Conservation (phyloP, 495 filamentous ascomycete species). For the Haplographium delicatum region DNA sequence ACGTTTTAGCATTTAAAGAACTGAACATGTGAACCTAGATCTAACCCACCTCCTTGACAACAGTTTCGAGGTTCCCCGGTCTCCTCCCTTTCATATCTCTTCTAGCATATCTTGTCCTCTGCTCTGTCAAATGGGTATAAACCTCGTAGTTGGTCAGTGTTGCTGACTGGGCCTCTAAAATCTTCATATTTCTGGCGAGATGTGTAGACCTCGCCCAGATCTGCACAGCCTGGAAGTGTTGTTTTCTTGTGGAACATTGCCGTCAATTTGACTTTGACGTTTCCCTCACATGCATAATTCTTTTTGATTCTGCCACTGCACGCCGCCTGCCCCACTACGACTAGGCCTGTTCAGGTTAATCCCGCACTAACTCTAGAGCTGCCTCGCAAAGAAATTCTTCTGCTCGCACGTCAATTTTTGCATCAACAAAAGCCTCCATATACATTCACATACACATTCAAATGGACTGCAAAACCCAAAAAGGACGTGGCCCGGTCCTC, state of each 20-base stretch:
- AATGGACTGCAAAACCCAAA: constrained; percentile 16
- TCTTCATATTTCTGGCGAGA: constrained; percentile 33
- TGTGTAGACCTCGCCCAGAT: too few relatives aligned
- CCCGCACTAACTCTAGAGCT: not conserved
- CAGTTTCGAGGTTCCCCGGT: constrained; percentile 39
- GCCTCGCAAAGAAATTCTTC: not conserved
- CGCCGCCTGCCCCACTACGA: not conserved
- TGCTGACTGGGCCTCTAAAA: constrained; percentile 58
- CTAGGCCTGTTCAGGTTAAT: too few relatives aligned
- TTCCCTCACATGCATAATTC: too few relatives aligned
- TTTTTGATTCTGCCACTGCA: not conserved
- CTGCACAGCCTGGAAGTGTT: too few relatives aligned
- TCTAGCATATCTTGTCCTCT: constrained; percentile 14
- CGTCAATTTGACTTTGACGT: too few relatives aligned
- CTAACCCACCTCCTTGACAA: constrained; percentile 35
- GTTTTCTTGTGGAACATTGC: too few relatives aligned
- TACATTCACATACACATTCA: constrained; percentile 1
- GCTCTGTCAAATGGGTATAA: constrained; percentile 46
- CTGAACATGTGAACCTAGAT: not conserved
- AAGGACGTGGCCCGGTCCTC: not conserved
- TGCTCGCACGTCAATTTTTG: not conserved
- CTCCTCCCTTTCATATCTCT: constrained; percentile 18
- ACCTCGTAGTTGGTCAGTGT: constrained; percentile 64
- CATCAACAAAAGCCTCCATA: not conserved
- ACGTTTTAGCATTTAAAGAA: not conserved